phyloP scores from a whole-genome alignment of 106 monocot genomes.

The Platanthera guangdongensis region DNA sequence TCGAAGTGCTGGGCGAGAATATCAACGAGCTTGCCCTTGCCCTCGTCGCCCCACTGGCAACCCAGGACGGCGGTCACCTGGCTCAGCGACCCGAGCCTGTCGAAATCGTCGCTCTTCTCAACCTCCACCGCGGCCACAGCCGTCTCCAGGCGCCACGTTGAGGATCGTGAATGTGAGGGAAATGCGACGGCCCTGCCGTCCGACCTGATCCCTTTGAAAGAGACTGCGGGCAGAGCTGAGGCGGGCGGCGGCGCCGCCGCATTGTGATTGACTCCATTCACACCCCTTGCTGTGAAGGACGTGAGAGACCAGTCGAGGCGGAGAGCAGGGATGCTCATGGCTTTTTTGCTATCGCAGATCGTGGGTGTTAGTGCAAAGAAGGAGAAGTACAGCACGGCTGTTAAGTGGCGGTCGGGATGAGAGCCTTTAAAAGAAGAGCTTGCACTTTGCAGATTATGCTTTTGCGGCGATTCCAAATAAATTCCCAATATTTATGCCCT shows the following conservation, averaged over 20 bases:
- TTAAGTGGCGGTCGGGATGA: too few relatives aligned
- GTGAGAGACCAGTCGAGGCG: constrained; percentile 8
- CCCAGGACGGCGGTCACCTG: constrained; percentile 74
- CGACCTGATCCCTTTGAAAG: background rate
- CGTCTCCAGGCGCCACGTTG: constrained; percentile 13
- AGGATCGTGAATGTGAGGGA: background rate
- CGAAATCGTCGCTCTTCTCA: constrained; percentile 16
- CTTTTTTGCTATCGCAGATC: background rate
- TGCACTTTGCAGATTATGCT: too few relatives aligned
- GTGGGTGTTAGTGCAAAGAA: too few relatives aligned
- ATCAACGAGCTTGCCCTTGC: constrained; percentile 86
- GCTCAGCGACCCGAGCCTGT: constrained; percentile 53
- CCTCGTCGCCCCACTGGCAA: constrained; percentile 86
- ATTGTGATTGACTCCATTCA: background rate
- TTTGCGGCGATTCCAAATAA: too few relatives aligned
- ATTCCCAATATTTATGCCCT: too few relatives aligned
- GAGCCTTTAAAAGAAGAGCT: too few relatives aligned
- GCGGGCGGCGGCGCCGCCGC: background rate
- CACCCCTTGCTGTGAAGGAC: background rate
- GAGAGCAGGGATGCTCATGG: constrained; percentile 12
- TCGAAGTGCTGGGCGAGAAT: constrained; percentile 69
- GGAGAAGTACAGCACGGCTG: too few relatives aligned
- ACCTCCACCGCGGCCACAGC: constrained; percentile 14
- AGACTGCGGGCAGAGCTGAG: background rate
- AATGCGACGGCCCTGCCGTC: background rate